Evolutionary conservation across 2,329 filamentous ascomycete genomes (phyloP).

Genomic region (Didymella arachidicola): DNA sequence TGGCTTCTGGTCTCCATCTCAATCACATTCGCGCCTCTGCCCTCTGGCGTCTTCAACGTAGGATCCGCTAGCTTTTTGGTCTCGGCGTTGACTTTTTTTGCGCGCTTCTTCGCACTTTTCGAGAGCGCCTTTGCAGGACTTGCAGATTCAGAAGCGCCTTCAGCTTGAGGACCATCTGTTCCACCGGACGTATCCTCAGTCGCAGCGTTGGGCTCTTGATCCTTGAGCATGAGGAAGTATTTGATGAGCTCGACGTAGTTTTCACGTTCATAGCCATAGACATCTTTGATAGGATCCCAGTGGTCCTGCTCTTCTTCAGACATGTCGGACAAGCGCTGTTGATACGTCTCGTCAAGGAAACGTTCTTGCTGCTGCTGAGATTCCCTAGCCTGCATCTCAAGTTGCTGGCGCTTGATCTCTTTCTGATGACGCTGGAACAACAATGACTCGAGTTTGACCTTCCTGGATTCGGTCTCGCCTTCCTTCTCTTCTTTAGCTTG

Average conservation of each 20-base stretch:
- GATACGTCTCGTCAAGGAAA: conserved; percentile 55
- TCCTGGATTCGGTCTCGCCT: conserved; percentile 59
- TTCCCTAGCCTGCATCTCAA: conserved; percentile 53
- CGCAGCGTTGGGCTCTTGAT: conserved; percentile 14
- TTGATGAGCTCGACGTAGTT: conserved; percentile 57
- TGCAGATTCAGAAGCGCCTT: conserved; percentile 4
- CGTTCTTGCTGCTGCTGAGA: conserved; percentile 55
- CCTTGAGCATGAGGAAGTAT: conserved; percentile 56
- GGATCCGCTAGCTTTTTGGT: conserved; percentile 29
- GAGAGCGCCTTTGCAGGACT: conserved; percentile 27
- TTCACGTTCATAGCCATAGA: conserved; percentile 55
- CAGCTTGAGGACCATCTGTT: neutral
- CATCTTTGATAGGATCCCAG: conserved; percentile 61
- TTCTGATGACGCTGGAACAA: conserved; percentile 59
- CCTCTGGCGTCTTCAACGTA: conserved; percentile 26
- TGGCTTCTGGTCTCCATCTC: conserved; percentile 56
- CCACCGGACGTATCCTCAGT: conserved; percentile 6
- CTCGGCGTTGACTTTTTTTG: conserved; percentile 38
- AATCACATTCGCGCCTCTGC: conserved; percentile 46
- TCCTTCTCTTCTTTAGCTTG: conserved; percentile 57
- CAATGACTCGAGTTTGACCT: conserved; percentile 58
- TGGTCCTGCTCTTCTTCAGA: conserved; percentile 48
- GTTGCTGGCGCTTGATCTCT: conserved; percentile 53
- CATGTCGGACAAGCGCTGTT: conserved; percentile 52
- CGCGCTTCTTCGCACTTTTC: conserved; percentile 47